Base-by-base conservation (phyloP, 2,329 filamentous ascomycete species). In the Paraconiothyrium brasiliense region DNA sequence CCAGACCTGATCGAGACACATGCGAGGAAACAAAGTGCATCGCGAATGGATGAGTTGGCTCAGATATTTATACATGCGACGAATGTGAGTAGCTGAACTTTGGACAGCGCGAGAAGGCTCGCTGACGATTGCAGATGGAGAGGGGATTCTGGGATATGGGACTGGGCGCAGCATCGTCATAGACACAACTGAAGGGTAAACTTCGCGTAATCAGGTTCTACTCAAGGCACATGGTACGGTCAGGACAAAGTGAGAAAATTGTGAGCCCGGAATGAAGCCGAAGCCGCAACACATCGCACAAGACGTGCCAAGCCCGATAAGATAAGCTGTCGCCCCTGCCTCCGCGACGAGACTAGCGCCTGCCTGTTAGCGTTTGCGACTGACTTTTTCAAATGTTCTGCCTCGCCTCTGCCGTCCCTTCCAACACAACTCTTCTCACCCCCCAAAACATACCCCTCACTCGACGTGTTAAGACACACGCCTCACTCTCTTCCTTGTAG, bases 21-120 rank as follows among this genome's bases (percentile, higher is more conserved):
- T 72, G 89, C 91, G 16, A 81, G 85, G n/a, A 81, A 88, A 52
- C 91, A 94, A 68, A 94, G 92, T 2, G 88, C 90, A 0, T 83
- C 83, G 41, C 84, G 93, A 47, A 86, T 97, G 60, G 93, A 97
- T 69, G 91, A 97, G 74, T 81, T 98, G 54, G 88, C 94, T 49
- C 84, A 87, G 66, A 92, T 97, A 54, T 97, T 97, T 73, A 87
- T 93, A 50, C 90, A 93, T 69, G 92, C 91, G n/a, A 96, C 93
- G 16, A 91, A 90, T 83, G 91, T 92, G 77, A 79, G 85, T 74
- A 52, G 32, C 54, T 34, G 37, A 46, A 14, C 32, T 24, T 10
- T 22, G 59, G 34, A 39, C 52, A 57, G 48, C 46, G 20, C 24
- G 32, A 7, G 11, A 47, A 56, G 41, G 51, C 48, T 49, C 20